Base-by-base conservation (phyloP, 768 basidiomycete species). In the Trametes punicea region DNA sequence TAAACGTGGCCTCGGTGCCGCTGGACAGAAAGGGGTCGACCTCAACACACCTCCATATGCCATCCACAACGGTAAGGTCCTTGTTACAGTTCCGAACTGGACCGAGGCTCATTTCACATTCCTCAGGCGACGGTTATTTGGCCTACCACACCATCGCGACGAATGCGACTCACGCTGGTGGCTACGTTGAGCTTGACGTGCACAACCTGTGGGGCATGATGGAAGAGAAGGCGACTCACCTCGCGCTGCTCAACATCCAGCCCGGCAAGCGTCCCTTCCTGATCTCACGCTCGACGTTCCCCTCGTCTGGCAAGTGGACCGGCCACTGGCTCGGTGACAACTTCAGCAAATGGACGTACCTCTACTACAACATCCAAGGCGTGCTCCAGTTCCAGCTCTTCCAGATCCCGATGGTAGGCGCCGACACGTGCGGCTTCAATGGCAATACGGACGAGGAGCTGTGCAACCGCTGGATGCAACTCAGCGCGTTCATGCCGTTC, bases 241-340 rank as follows among this genome's bases (percentile, higher is more conserved):
- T 78, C 25, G 85, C 86, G 4, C 56, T 88, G 38, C 72, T 76
- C 62, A 63, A 76, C 4, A 70, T 88, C 52, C 68, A 76, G 2
- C 76, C 82, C 2, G 79, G 78, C 5, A 77, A 81, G 65, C 76
- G 88, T 4, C 88, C 88, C 3, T 91, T 87, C 72, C 59, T 87
- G 54, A 87, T 87, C 61, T 77, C 79, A 57, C 82, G 86, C n/a
- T 85, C 85, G 21, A 87, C 85, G 0, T 87, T 87, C 70, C 75
- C 85, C 7, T 81, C 81, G 31, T 69, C 85, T 0, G 87, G 87
- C n/a, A 83, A 75, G 63, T 87, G 84, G 83, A 76, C 82, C 29
- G 86, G 85, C 0, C 85, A 88, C 67, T 88, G 87, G 86, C 77
- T 90, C 26, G 88, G 89, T 0, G 89, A 91, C 69, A 90, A 90